Evolutionary conservation across 257 asterid species (phyloP).

Genomic region (Solanum virginianum): DNA sequence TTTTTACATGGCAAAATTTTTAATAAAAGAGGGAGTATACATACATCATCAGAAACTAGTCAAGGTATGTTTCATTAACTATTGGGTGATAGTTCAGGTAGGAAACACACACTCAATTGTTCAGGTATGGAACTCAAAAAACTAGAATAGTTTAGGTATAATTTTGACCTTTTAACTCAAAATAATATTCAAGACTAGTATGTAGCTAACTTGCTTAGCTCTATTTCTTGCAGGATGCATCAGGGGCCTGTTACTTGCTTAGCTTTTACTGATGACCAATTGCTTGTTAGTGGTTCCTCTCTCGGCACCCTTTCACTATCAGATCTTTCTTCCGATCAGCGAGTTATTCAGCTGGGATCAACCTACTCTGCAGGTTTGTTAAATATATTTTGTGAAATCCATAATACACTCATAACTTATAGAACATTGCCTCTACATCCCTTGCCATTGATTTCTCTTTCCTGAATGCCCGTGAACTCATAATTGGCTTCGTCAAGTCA

Average conservation of each 20-base stretch:
- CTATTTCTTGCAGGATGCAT: slow-evolving; percentile 57
- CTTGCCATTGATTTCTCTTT: neutral
- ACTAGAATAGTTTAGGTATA: too few relatives aligned
- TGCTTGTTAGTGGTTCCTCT: slow-evolving; percentile 77
- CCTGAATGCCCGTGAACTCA: neutral
- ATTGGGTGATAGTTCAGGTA: too few relatives aligned
- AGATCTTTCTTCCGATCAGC: slow-evolving; percentile 88
- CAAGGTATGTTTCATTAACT: too few relatives aligned
- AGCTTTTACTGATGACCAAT: slow-evolving; percentile 72
- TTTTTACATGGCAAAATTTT: too few relatives aligned
- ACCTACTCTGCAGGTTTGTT: slow-evolving; percentile 48
- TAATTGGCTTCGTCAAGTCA: neutral
- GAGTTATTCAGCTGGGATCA: slow-evolving; percentile 43
- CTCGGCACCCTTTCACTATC: slow-evolving; percentile 71
- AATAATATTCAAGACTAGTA: neutral
- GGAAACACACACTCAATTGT: too few relatives aligned
- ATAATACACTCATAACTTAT: neutral
- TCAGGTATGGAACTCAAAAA: too few relatives aligned
- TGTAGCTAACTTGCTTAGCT: neutral
- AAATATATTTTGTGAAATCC: neutral
- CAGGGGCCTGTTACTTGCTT: slow-evolving; percentile 63
- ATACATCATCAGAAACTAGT: too few relatives aligned
- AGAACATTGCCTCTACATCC: neutral
- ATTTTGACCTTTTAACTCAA: neutral
- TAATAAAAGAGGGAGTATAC: too few relatives aligned